Conservation (phyloP, 2,329 filamentous ascomycete species). For the Epichloe uncinata region DNA sequence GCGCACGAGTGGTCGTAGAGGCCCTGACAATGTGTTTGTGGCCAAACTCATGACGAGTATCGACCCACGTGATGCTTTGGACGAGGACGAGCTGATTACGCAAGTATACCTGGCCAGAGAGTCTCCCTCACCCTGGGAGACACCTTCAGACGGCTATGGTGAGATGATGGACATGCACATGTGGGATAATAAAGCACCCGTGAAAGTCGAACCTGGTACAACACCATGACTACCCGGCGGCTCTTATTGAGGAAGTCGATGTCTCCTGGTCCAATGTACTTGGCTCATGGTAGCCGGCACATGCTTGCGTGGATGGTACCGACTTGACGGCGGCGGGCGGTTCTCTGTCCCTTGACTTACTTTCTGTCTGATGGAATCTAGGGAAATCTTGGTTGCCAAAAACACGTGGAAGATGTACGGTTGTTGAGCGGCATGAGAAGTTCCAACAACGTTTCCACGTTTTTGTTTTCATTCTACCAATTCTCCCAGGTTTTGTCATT, state of each 20-base stretch:
- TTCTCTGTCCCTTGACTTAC: too few species aligned
- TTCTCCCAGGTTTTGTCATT: too few species aligned
- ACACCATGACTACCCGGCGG: slow-evolving; percentile 1
- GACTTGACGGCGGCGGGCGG: neutral
- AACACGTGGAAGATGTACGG: neutral
- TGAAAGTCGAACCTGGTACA: slow-evolving; percentile 16
- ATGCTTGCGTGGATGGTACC: neutral
- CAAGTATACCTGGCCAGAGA: slow-evolving; percentile 15
- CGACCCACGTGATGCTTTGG: slow-evolving; percentile 21
- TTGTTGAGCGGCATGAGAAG: neutral
- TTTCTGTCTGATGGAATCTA: too few species aligned
- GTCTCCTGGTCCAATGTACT: neutral
- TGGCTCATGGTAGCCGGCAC: neutral
- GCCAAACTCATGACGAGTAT: slow-evolving; percentile 29
- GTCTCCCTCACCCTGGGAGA: slow-evolving; percentile 13
- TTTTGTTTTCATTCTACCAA: neutral
- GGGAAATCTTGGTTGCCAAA: neutral
- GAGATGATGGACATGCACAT: slow-evolving; percentile 17
- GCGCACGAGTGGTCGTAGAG: slow-evolving; percentile 10
- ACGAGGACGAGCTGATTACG: slow-evolving; percentile 22
- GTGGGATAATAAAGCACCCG: slow-evolving; percentile 16
- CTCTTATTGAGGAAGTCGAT: neutral
- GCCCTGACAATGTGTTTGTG: slow-evolving; percentile 17
- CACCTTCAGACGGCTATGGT: slow-evolving; percentile 11
- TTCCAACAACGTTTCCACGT: neutral